Conservation (phyloP, 306 rosid genomes). For the Rosa rugosa region DNA sequence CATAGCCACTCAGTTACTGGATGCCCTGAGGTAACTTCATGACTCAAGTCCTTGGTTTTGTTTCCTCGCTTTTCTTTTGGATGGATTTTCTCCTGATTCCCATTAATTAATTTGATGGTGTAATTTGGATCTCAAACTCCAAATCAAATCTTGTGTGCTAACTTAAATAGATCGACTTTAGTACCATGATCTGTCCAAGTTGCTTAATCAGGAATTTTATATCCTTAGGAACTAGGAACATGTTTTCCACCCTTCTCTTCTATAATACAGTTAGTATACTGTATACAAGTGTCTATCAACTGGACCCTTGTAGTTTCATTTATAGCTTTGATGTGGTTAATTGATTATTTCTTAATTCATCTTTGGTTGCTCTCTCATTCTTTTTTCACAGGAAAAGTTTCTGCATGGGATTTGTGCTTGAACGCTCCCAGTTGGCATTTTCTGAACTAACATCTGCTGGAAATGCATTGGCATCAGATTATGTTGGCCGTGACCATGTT, state of each 20-base stretch:
- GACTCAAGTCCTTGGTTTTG: background rate
- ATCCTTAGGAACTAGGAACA: background rate
- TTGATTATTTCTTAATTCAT: background rate
- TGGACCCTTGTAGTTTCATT: background rate
- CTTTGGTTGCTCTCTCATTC: background rate
- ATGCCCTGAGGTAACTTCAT: constrained; percentile 63
- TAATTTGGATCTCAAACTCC: background rate
- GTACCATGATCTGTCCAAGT: no score
- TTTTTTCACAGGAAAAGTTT: background rate
- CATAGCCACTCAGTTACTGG: constrained; percentile 65
- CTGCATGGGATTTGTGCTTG: background rate
- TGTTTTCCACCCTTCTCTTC: background rate
- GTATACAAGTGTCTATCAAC: background rate
- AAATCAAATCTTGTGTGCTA: background rate
- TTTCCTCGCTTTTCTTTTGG: background rate
- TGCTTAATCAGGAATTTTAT: background rate
- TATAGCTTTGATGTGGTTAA: no score
- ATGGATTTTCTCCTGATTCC: background rate
- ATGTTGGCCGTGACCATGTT: background rate
- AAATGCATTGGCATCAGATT: background rate
- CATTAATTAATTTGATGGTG: background rate
- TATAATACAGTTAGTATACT: no score
- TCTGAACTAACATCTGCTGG: background rate
- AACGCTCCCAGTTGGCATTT: background rate
- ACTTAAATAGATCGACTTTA: no score